Evolutionary conservation across 208 protist genomes (phyloP), one percentile per base, ranked within the genome.

Genomic region (Crithidia sp.): DNA sequence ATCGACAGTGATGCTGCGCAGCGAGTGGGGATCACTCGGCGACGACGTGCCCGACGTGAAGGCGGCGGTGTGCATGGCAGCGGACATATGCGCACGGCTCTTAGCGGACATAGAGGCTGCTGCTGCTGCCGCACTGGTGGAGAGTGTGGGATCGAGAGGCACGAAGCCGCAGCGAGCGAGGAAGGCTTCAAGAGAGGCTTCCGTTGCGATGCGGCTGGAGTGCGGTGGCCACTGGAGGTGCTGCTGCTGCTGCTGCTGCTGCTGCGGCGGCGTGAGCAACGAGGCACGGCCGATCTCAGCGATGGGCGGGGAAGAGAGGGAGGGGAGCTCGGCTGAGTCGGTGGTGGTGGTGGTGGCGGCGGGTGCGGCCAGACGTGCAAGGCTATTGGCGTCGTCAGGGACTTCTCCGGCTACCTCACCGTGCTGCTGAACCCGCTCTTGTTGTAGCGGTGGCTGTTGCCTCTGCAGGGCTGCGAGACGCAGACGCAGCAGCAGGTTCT

Each of bases 91-190:
- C 28, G 28, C 28, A 28, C 28, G 28, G 28, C 28, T 28, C 28
- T 28, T 28, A 28, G 28, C 1, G 1, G 28, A 28, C 28, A 28
- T 28, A 28, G 28, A 28, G 28, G 28, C 39, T 36, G 52, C 54
- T 56, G 28, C 41, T 47, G 50, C 50, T 57, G 49, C 37, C 36
- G 52, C 9, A 14, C 4, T 28, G 13, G 62, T 8, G 9, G 49
- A 14, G 36, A 17, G 6, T 58, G 49, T n/a, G 5, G 10, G 8
- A 4, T 65, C 40, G 37, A 79, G n/a, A 6, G 56, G 50, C 47
- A 63, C 59, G 45, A 79, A 79, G 16, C 74, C 74, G 43, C 50
- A 74, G 44, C 74, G 74, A 2, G 74, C 74, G 49, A 79, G 60
- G 36, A 79, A 79, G 7, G 64, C 41, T 37, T 68, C 52, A 9